These are phyloP conservation scores for Rosa lucieae DNA, from an alignment of 306 rosid species.

Conservation along the genomic window DNA sequence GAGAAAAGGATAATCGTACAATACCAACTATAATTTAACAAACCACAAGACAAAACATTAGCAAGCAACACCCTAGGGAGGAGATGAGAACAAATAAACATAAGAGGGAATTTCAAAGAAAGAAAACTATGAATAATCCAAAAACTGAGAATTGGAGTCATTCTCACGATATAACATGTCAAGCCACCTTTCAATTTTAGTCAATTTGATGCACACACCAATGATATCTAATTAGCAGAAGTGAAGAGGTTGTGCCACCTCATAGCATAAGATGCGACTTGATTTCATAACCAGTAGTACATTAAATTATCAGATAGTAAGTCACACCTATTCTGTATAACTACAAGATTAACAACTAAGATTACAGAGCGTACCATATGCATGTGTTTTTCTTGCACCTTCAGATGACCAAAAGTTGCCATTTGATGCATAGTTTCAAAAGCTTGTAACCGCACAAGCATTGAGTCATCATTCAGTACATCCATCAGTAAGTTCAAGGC, in stretches of 20 bases:
- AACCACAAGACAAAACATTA: neutral
- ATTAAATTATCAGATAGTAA: neutral
- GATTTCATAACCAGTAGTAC: neutral
- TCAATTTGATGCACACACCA: neutral
- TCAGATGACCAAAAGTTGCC: slow-evolving; percentile 53
- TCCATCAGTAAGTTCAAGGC: slow-evolving; percentile 69
- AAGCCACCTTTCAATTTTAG: neutral
- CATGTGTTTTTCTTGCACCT: slow-evolving; percentile 66
- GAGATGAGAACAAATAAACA: neutral
- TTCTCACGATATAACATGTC: neutral
- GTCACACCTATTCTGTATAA: neutral
- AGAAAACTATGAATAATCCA: neutral
- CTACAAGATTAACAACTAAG: neutral
- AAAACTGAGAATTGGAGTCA: neutral
- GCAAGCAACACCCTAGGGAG: neutral
- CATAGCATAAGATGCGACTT: neutral
- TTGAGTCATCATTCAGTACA: slow-evolving; percentile 70
- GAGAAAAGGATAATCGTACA: neutral
- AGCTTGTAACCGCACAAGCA: slow-evolving; percentile 64
- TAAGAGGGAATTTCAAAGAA: neutral
- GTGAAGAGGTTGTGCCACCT: neutral
- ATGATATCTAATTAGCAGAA: neutral
- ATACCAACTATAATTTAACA: neutral
- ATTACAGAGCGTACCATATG: slow-evolving; percentile 58
- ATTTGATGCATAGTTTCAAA: slow-evolving; percentile 76